A percentile compares a stretch with the other conserved stretches of the same genome.
phyloP scores from a whole-genome alignment of 2,329 filamentous ascomycete species.

The Biscogniauxia sp. region DNA sequence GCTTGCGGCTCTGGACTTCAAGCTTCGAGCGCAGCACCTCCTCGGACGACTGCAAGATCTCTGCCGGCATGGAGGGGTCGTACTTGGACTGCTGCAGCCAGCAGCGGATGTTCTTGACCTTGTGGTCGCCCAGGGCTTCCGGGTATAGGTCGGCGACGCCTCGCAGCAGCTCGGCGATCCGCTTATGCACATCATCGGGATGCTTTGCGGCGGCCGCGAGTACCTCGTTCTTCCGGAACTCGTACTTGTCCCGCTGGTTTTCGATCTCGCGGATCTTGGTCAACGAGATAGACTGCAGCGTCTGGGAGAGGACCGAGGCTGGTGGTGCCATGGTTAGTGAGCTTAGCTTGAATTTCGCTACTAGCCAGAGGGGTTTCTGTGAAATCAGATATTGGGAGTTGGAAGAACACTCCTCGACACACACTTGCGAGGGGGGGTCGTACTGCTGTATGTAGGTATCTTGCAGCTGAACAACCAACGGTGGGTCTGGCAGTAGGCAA shows the following conservation, averaged over 20 bases:
- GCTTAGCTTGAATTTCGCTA: not conserved
- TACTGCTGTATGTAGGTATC: not conserved
- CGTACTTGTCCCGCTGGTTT: slow-evolving; percentile 25
- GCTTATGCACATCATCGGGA: slow-evolving; percentile 7
- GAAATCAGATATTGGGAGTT: not conserved
- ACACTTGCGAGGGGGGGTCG: not conserved
- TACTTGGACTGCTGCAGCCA: slow-evolving; percentile 37
- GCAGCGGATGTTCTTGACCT: slow-evolving; percentile 31
- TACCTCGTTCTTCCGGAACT: slow-evolving; percentile 13
- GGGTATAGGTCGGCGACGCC: slow-evolving; percentile 13
- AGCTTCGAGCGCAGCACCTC: slow-evolving; percentile 31
- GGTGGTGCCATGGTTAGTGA: slow-evolving; percentile 10
- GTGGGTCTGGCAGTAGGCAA: not conserved
- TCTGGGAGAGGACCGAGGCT: slow-evolving; percentile 25
- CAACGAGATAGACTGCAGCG: slow-evolving; percentile 29
- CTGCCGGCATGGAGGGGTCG: slow-evolving; percentile 34
- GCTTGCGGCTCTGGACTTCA: slow-evolving; percentile 36
- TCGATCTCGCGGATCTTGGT: slow-evolving; percentile 32
- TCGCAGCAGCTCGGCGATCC: slow-evolving; percentile 11
- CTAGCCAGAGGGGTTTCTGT: not conserved
- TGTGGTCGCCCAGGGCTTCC: not conserved
- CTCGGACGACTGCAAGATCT: slow-evolving; percentile 33
- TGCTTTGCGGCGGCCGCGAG: slow-evolving; percentile 7
- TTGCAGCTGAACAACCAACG: not conserved
- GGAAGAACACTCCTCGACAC: not conserved